Base-by-base conservation (phyloP, 805 yeast genomes). In the Ogataea methanolica region DNA sequence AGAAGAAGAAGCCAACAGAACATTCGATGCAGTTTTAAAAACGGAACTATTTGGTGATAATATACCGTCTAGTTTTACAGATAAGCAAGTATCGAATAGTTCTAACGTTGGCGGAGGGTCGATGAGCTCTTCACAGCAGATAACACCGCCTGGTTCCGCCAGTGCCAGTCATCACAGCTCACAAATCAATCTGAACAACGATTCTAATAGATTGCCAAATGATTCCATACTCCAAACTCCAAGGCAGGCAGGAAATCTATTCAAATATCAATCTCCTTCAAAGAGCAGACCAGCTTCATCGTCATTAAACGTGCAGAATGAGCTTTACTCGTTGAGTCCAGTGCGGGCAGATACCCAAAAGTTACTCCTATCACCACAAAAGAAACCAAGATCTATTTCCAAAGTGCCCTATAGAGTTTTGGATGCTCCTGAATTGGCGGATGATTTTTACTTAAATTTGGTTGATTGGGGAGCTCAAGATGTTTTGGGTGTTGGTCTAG, bases 381-480 rank as follows among this genome's bases (percentile, higher is more conserved):
- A 84, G 66, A 85, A 81, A 59, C 80, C 85, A 1, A 70, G 99
- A 40, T 76, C 79, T 31, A 87, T 94, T 19, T 75, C 94, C 4
- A 88, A 86, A 60, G 88, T 90, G 1, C 98, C 99, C 0, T 90
- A 85, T 60, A 75, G 96, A 47, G 97, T 92, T 5, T 75, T 92
- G 39, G 99, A 92, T 68, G 99, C 99, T 0, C 99, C 98, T 0
- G 96, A 89, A 42, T 71, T 94, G 21, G 89, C 89, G 6, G 98
- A 94, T 63, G 98, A 92, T 63, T 92, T 91, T 61, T 92, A 92
- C 63, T 74, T 90, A 43, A 94, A 94, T 58, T 73, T 94, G 47
- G 86, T 94, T 1, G 98, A 94, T 63, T 92, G 99, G 99, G 96
- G 97, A 0, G 79, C 88, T 23, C 88, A 84, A 48, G 96, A 92